Evolutionary conservation across 2,329 filamentous ascomycete genomes (phyloP), one percentile per base, ranked within the genome.

Genomic region (Neonectria faginata): DNA sequence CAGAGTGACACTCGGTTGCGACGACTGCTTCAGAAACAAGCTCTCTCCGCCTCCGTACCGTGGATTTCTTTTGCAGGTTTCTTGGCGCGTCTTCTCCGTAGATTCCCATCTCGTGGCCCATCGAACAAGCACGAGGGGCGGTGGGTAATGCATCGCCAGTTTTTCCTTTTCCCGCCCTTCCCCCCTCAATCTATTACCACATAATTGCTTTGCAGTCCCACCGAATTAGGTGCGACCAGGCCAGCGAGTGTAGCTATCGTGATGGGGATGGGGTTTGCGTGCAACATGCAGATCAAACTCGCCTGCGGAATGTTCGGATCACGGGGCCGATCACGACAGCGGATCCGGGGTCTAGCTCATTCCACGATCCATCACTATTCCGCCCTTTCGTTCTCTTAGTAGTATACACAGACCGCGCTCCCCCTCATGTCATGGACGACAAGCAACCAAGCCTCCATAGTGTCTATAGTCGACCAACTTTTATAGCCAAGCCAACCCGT

Each of bases 201-300:
- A 29, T n/a, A 25, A 27, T 48, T 16, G 45, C 22, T 25, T 27
- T 25, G 45, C 14, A 12, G 48, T 51, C 29, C 48, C 48, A 51
- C 48, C 48, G 29, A 29, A 48, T 48, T 48, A 29, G 45, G 16
- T 48, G 9, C 22, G 12, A 12, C 5, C 22, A 8, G 22, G 22
- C 22, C 22, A 25, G 22, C 5, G 22, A 25, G n/a, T 3, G 47
- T 50, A 50, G 10, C 47, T 20, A 33, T 51, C 29, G 29, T 33
- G 27, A 51, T n/a, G n/a, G n/a, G n/a, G n/a, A n/a, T n/a, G n/a
- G n/a, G n/a, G n/a, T n/a, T n/a, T n/a, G n/a, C n/a, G n/a, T n/a
- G n/a, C n/a, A n/a, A n/a, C n/a, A n/a, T 51, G 47, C 29, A 51
- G 47, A 51, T 51, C 47, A 29, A 29, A n/a, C 48, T 33, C 7